Conservation (phyloP, 768 basidiomycete species). For the Lyophyllum shimeji region DNA sequence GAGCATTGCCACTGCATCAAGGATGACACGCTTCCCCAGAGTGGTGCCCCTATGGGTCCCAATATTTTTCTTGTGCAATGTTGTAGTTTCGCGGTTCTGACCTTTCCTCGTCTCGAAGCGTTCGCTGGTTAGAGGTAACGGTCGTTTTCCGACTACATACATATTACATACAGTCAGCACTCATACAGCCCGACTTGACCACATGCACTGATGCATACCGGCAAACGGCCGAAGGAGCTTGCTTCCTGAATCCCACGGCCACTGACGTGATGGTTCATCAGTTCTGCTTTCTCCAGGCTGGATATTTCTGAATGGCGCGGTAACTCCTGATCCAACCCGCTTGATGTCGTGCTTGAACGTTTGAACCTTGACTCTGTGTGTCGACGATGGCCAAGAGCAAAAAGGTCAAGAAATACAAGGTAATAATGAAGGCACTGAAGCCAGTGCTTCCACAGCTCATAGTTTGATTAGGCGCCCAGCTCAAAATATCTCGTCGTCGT, state of each 20-base stretch:
- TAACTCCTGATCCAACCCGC: no score
- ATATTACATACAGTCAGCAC: no score
- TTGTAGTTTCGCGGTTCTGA: neutral
- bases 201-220: neutral
- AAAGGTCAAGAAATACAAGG: conserved; percentile 7
- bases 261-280: neutral
- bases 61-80: conserved; percentile 6
- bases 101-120: no score
- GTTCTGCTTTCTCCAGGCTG: no score
- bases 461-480: conserved; percentile 6
- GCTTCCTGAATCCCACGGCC: neutral
- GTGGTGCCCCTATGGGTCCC: conserved; percentile 65
- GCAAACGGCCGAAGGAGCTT: neutral
- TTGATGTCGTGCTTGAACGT: neutral
- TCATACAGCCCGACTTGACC: no score
- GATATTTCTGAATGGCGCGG: no score
- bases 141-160: no score
- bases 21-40: conserved; percentile 99
- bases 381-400: conserved; percentile 6
- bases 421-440: neutral
- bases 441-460: neutral
- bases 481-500: conserved; percentile 26
- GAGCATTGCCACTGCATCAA: conserved; percentile 99
- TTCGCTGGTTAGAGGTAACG: no score
- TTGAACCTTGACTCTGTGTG: neutral